A percentile compares a stretch with the other conserved stretches of the same genome.
phyloP scores from a whole-genome alignment of 2,329 filamentous ascomycete species.

The Aphanocladium album region DNA sequence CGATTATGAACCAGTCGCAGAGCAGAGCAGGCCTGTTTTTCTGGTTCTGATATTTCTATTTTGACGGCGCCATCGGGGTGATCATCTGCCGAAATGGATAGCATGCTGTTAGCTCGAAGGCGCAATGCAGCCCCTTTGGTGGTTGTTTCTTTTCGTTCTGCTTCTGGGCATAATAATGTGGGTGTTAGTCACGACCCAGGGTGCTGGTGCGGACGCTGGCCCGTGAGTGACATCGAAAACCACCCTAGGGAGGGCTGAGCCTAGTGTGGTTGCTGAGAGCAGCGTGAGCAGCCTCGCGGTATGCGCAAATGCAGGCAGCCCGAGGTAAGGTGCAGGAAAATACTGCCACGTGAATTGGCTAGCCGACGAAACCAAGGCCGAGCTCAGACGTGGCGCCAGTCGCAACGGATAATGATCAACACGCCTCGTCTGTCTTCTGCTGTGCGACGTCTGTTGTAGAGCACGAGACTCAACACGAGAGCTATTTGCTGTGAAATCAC shows the following conservation, averaged over 20 bases:
- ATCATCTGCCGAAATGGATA: background rate
- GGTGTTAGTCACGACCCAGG: background rate
- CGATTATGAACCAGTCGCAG: background rate
- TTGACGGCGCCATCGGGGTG: no score
- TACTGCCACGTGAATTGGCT: conserved; percentile 2
- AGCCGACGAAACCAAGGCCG: background rate
- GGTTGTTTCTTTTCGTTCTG: background rate
- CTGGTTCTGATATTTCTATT: no score
- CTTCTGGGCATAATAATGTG: background rate
- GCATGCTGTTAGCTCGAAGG: background rate
- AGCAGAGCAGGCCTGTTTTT: no score
- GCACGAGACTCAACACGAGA: no score
- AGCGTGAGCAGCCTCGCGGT: background rate
- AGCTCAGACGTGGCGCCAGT: conserved; percentile 2
- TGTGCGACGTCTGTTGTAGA: background rate
- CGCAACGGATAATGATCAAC: conserved; percentile 2
- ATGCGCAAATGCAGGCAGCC: background rate
- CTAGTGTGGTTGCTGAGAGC: background rate
- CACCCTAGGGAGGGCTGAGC: conserved; percentile 1
- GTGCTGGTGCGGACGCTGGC: background rate
- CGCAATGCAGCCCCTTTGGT: background rate
- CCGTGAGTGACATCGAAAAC: background rate
- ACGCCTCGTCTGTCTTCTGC: background rate
- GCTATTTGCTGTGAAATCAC: background rate
- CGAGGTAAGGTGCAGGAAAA: background rate